Evolutionary conservation across 441 rosid genomes (phyloP), one percentile per base, ranked within the genome.

Genomic region (Pelargonium fulgidum): DNA sequence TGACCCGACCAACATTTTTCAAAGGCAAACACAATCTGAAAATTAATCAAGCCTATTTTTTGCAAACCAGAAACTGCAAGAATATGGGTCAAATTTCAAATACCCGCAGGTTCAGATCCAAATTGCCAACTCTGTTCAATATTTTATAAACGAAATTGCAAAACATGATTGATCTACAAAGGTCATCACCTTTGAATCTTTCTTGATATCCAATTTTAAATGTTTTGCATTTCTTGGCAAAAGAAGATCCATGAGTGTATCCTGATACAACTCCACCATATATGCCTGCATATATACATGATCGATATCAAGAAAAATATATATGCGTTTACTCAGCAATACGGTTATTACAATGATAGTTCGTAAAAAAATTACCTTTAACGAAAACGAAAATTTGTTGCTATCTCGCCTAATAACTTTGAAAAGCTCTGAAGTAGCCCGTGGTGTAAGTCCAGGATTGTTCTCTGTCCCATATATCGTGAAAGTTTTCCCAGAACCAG

Each of bases 221-320:
- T 86, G 90, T 73, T 78, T 91, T 67, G 81, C 83, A 77, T 75
- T 85, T 81, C 82, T 94, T 65, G 96, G 90, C 64, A 87, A 78
- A 39, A 94, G 66, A 78, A 94, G 96, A 73, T 94, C 97, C 41
- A 90, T 83, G 68, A 94, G 90, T 8, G 87, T 90, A 75, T 94
- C 99, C 81, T 94, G 99, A 81, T 94, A 94, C 70, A 94, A 73
- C 83, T 94, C 98, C 77, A 94, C 96, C 91, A 94, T 90, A 70
- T 89, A 94, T 58, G 90, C 96, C 97, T 94, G 80, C 81, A 81
- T 65, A 73, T 70, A 67, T 52, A 68, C 62, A 73, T 72, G n/a
- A 65, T 39, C 20, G 65, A 48, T 9, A 17, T 68, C 69, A 69
- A 63, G 24, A 39, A 48, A 48, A 42, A 7, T 58, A 22, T 42